phyloP scores from a whole-genome alignment of 495 filamentous ascomycete species.

The Glonium stellatum region DNA sequence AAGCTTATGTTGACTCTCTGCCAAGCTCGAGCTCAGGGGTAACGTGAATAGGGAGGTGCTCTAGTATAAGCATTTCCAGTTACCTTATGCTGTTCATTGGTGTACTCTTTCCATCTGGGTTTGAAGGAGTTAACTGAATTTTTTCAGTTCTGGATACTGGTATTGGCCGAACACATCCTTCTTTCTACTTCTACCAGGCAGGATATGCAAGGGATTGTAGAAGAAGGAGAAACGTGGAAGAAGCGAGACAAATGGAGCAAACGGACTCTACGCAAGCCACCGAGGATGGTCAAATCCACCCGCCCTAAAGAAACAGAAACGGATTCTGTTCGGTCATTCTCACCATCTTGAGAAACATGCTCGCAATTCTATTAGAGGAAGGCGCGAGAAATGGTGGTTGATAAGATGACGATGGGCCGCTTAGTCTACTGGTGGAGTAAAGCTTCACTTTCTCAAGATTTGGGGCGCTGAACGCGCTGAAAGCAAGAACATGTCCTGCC shows the following conservation, averaged over 20 bases:
- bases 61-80: background rate
- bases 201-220: background rate
- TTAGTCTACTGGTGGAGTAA: background rate
- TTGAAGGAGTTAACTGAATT: background rate
- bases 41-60: background rate
- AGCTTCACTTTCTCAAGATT: background rate
- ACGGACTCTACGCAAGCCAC: background rate
- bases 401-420: background rate
- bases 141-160: background rate
- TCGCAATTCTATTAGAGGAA: background rate
- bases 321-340: no score
- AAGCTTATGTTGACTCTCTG: background rate
- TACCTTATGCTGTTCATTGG: background rate
- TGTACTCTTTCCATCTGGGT: background rate
- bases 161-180: no score
- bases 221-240: background rate
- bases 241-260: background rate
- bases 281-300: background rate
- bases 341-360: background rate
- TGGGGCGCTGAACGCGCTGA: background rate
- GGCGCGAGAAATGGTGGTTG: background rate
- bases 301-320: background rate
- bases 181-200: background rate
- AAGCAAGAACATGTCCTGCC: background rate
- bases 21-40: background rate